Evolutionary conservation across 306 rosid genomes (phyloP), one percentile per base, ranked within the genome.

Genomic region (Comarum palustre): DNA sequence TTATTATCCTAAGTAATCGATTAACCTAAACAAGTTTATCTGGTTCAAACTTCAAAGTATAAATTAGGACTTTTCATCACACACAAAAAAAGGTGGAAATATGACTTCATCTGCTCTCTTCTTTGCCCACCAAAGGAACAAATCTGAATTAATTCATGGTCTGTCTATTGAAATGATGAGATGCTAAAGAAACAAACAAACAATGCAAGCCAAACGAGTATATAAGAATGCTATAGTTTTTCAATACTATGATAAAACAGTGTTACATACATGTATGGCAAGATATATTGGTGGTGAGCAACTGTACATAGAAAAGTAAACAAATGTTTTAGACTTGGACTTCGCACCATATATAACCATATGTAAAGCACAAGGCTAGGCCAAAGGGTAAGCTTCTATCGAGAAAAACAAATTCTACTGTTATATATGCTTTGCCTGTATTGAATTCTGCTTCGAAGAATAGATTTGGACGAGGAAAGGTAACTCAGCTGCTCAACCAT

Each of bases 211-310:
- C n/a, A 62, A 5, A 39, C 43, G 25, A 31, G 41, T 67, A 25
- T 58, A 50, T n/a, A 78, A 58, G 46, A 66, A 58, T 66, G 59
- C 47, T 22, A 58, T 5, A 47, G n/a, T 47, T 45, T 59, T 29
- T 41, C 5, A 47, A 22, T 73, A 20, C 47, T 6, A 17, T 38
- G 4, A 19, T 24, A 46, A 22, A 3, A 2, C 58, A 47, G 5
- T 68, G 42, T 46, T 36, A 36, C 58, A 51, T 55, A 13, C 34
- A 15, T 58, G 65, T 66, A 66, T 79, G 11, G 31, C 67, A 66
- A 73, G 24, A n/a, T 43, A 34, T 0, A 32, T 29, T 73, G 38
- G 29, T 36, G 47, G 73, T n/a, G 65, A 47, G 14, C 34, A 47
- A 45, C 43, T 69, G 16, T 46, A 14, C 41, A 79, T 27, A 24